phyloP scores from a whole-genome alignment of 2,329 filamentous ascomycete genomes.

The Fusarium sp. region DNA sequence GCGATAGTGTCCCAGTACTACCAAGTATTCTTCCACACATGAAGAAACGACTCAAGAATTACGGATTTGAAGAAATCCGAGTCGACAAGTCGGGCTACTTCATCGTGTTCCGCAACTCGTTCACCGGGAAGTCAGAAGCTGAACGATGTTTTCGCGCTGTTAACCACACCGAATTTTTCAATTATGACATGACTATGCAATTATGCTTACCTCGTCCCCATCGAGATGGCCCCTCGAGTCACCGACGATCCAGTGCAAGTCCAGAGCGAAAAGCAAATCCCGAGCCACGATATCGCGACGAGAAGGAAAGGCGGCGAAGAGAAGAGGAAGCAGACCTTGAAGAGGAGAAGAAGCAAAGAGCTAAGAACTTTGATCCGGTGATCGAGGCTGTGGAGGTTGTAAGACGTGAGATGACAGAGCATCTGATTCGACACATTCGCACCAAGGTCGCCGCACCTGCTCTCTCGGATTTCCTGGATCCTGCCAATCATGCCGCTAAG shows the following conservation, averaged over 20 bases:
- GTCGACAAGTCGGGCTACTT: conserved; percentile 90
- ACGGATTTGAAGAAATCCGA: conserved; percentile 81
- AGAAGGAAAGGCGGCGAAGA: conserved; percentile 70
- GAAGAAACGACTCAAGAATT: conserved; percentile 87
- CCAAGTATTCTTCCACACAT: conserved; percentile 87
- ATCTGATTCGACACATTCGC: conserved; percentile 88
- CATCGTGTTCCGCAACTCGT: conserved; percentile 85
- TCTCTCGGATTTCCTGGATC: conserved; percentile 84
- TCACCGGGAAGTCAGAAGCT: conserved; percentile 79
- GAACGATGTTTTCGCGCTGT: conserved; percentile 81
- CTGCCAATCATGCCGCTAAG: conserved; percentile 80
- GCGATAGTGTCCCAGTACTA: conserved; percentile 86
- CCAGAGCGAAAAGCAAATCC: conserved; percentile 44
- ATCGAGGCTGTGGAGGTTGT: conserved; percentile 82
- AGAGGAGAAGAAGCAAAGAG: conserved; percentile 88
- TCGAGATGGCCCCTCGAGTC: conserved; percentile 39
- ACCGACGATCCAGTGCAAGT: conserved; percentile 48
- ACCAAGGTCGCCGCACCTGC: conserved; percentile 84
- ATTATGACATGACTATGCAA: conserved; percentile 91
- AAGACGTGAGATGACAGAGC: conserved; percentile 82
- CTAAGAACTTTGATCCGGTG: conserved; percentile 90
- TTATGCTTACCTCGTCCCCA: conserved; percentile 58
- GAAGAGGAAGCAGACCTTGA: conserved; percentile 87
- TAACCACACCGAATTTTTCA: conserved; percentile 87
- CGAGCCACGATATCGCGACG: conserved; percentile 56